These are phyloP conservation scores for Tinospora cordifolia DNA, from an alignment of 164 flowering plant genomes.

Conservation along the genomic window DNA sequence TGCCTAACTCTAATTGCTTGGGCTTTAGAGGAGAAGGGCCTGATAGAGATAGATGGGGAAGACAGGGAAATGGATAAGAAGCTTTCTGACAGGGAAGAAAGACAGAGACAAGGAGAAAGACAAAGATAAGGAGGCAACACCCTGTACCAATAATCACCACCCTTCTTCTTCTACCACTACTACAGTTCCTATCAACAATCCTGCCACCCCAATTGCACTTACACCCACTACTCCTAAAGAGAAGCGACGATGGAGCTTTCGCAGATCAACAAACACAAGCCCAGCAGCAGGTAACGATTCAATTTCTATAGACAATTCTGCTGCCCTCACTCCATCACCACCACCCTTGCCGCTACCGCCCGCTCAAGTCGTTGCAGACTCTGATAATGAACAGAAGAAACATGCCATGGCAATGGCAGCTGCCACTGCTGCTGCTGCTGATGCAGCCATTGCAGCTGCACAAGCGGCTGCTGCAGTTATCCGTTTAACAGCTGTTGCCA, in stretches of 20 bases:
- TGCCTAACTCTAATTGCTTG: slow-evolving; percentile 7
- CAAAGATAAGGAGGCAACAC: slow-evolving; percentile 8
- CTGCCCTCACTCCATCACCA: slow-evolving; percentile 14
- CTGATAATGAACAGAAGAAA: slow-evolving; percentile 46
- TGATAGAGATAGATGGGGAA: slow-evolving; percentile 55
- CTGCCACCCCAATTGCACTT: slow-evolving; percentile 38
- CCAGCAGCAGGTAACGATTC: slow-evolving; percentile 30
- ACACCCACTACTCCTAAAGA: slow-evolving; percentile 64
- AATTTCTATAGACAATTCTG: slow-evolving; percentile 26
- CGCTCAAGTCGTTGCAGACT: slow-evolving; percentile 20
- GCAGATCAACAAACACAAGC: slow-evolving; percentile 52
- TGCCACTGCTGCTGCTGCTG: slow-evolving; percentile 53
- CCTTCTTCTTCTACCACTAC: background rate
- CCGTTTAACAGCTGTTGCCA: slow-evolving; percentile 33
- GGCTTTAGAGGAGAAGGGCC: background rate
- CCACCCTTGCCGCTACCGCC: slow-evolving; percentile 20
- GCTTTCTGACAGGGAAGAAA: slow-evolving; percentile 62
- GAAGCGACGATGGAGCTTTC: slow-evolving; percentile 82
- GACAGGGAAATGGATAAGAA: slow-evolving; percentile 60
- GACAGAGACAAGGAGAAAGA: slow-evolving; percentile 37
- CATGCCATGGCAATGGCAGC: slow-evolving; percentile 55
- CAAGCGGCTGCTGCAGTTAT: slow-evolving; percentile 58
- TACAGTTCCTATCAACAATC: slow-evolving; percentile 26
- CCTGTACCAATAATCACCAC: slow-evolving; percentile 4
- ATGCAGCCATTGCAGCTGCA: slow-evolving; percentile 59